Evolutionary conservation across 2,329 filamentous ascomycete genomes (phyloP), one percentile per base, ranked within the genome.

Genomic region (Cercospora sp.): DNA sequence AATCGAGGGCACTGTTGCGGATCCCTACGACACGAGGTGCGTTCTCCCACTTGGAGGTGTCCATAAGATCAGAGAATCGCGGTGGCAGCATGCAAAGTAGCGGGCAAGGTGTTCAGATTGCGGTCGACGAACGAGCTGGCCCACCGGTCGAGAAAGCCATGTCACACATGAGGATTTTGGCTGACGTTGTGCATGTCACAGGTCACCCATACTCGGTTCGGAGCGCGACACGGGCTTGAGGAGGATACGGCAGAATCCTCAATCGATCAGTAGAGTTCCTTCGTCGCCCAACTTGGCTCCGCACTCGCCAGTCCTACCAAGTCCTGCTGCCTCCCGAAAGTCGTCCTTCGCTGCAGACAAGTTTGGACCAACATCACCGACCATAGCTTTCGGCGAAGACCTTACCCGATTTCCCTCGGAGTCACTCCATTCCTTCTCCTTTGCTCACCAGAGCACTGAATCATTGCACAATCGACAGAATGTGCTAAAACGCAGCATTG

Each of bases 361-460:
- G 8, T 83, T 88, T n/a, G 89, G 85, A 5, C 89, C 90, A 26
- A 83, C 85, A 20, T 93, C 93, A 23, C 92, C 93, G 26, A 87
- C 82, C 6, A 75, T 91, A 51, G 83, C 87, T 69, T 93, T 93
- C 77, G 87, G 89, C 75, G 95, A 98, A 82, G 95, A 99, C 77
- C 87, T 99, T 57, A 90, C 90, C 57, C 90, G 94, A 61, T 99
- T 99, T 78, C 94, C 95, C 1, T 93, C 92, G 74, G 95, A 99
- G 78, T 99, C 95, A 5, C 83, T 99, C 58, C 95, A 99, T 80
- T 99, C 95, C 1, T 99, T 99, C 82, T 98, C 94, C 12, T 99
- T 99, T 79, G 93, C 95, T 48, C 92, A 96, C 74, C 94, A 97
- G 80, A 94, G 94, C 3, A 66, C 63, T 76, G 94, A 98, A 70